These are phyloP conservation scores for Mortierella sp. DNA, from an alignment of 371 early-diverging fungal genomes.

Conservation along the genomic window DNA sequence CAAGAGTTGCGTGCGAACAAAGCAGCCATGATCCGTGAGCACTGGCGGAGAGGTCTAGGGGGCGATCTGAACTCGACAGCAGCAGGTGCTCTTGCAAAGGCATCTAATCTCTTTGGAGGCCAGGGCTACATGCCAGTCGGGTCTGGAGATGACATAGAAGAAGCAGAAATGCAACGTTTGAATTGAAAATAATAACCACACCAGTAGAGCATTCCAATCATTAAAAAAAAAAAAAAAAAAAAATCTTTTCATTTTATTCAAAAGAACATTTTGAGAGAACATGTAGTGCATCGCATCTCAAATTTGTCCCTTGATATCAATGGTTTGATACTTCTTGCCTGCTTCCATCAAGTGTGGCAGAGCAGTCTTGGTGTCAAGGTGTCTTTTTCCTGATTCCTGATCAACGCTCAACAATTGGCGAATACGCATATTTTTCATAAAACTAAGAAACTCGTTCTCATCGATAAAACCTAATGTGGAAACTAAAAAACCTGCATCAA, in stretches of 20 bases:
- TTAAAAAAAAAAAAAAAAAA: too few relatives aligned
- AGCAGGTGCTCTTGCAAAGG: background rate
- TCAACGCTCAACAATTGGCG: slow-evolving; percentile 10
- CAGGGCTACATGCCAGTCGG: slow-evolving; percentile 29
- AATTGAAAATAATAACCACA: slow-evolving; percentile 5
- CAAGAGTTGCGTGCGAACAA: slow-evolving; percentile 10
- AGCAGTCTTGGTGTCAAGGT: slow-evolving; percentile 67
- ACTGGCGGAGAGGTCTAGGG: slow-evolving; percentile 34
- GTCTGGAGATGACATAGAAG: slow-evolving; percentile 16
- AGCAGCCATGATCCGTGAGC: slow-evolving; percentile 28
- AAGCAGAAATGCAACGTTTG: slow-evolving; percentile 35
- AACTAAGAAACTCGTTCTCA: slow-evolving; percentile 51
- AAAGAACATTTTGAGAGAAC: slow-evolving; percentile 2
- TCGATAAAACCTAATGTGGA: slow-evolving; percentile 38
- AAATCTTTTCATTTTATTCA: background rate
- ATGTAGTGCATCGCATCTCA: slow-evolving; percentile 14
- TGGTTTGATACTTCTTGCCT: slow-evolving; percentile 69
- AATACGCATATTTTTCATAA: slow-evolving; percentile 56
- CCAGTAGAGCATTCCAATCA: slow-evolving; percentile 9
- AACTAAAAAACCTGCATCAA: slow-evolving; percentile 56
- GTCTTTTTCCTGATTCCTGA: slow-evolving; percentile 25
- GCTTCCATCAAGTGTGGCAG: slow-evolving; percentile 59
- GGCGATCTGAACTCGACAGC: slow-evolving; percentile 5
- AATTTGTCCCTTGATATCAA: slow-evolving; percentile 83
- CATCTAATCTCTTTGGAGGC: background rate